phyloP scores from a whole-genome alignment of 345 rosid genomes.

The Salix viminalis region DNA sequence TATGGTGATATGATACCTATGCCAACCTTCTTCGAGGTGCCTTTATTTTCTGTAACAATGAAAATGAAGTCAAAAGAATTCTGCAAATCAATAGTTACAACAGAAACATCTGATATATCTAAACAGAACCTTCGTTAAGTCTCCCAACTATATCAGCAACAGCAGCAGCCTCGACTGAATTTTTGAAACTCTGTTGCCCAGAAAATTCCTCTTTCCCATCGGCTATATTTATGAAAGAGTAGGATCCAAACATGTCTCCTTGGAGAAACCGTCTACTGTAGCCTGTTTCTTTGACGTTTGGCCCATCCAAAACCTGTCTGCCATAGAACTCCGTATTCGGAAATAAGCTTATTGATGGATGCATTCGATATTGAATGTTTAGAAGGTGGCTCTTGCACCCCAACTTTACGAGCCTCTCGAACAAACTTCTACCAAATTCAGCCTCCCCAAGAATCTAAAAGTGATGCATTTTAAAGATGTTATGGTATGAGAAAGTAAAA shows the following conservation, averaged over 20 bases:
- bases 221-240: constrained; percentile 15
- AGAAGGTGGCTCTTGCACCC: constrained; percentile 12
- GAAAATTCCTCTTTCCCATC: constrained; percentile 9
- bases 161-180: constrained; percentile 21
- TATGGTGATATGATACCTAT: constrained; percentile 23
- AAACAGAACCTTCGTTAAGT: constrained; percentile 9
- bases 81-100: background rate
- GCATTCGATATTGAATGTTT: constrained; percentile 21
- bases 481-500: background rate
- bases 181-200: constrained; percentile 11
- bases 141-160: constrained; percentile 1
- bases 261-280: background rate
- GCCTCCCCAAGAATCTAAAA: constrained; percentile 5
- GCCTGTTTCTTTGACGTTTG: background rate
- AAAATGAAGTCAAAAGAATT: background rate
- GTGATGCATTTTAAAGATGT: background rate
- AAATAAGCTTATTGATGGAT: constrained; percentile 24
- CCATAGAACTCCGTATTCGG: constrained; percentile 17
- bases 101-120: background rate
- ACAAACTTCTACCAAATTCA: constrained; percentile 23
- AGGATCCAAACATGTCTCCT: constrained; percentile 6
- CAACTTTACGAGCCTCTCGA: constrained; percentile 14
- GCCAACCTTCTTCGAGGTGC: background rate
- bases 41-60: background rate
- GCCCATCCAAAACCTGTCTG: constrained; percentile 5